These are phyloP conservation scores for Coemansia sp. DNA, from an alignment of 192 early-diverging fungal species.

Conservation along the genomic window DNA sequence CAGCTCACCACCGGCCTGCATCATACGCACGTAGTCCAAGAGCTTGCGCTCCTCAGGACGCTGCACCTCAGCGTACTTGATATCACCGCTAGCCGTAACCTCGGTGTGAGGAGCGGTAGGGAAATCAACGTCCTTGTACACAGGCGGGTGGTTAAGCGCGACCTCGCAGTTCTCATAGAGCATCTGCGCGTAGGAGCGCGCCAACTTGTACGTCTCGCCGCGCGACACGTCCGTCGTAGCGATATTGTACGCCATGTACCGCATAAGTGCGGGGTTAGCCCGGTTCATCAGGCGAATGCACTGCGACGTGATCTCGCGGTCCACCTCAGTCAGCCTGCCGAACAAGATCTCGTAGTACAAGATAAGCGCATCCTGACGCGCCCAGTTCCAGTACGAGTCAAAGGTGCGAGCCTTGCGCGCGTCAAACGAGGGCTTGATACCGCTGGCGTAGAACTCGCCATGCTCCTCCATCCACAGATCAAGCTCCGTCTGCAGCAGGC, in stretches of 20 bases:
- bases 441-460: conserved; percentile 86
- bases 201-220: conserved; percentile 71
- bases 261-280: conserved; percentile 17
- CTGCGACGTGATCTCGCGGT: conserved; percentile 71
- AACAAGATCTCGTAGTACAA: conserved; percentile 94
- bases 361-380: conserved; percentile 56
- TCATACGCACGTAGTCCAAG: conserved; percentile 88
- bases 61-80: conserved; percentile 75
- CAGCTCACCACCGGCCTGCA: conserved; percentile 71
- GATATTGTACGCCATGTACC: conserved; percentile 83
- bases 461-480: conserved; percentile 92
- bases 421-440: conserved; percentile 81
- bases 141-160: conserved; percentile 63
- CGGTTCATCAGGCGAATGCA: conserved; percentile 89
- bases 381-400: conserved; percentile 98
- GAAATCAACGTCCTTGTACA: conserved; percentile 62
- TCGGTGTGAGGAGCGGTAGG: conserved; percentile 76
- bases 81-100: conserved; percentile 67
- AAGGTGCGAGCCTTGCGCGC: conserved; percentile 80
- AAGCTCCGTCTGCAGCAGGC: conserved; percentile 76
- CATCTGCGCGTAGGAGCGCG: conserved; percentile 67
- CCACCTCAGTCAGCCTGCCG: conserved; percentile 70
- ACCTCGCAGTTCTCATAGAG: conserved; percentile 80
- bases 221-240: conserved; percentile 72
- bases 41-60: conserved; percentile 82